Evolutionary conservation across 2,329 filamentous ascomycete species (phyloP).

Genomic region (Diplodia sapinea): DNA sequence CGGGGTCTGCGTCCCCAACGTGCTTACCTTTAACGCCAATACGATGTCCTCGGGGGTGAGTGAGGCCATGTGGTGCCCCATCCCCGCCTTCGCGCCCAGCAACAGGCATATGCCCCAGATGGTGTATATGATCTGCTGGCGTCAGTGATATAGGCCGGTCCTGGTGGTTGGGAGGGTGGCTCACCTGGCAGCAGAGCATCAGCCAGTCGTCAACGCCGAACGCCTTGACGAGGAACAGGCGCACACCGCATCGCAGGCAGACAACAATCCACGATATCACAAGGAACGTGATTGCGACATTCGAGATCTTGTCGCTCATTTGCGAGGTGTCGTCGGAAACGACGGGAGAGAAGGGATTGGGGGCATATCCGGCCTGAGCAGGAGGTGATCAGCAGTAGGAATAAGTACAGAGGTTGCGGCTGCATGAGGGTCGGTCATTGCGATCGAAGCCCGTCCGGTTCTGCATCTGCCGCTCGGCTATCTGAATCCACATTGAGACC

Average conservation of each 20-base stretch:
- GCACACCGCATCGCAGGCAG: constrained; percentile 47
- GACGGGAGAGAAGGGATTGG: neutral
- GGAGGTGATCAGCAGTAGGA: constrained; percentile 4
- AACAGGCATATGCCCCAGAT: constrained; percentile 45
- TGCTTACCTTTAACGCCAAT: constrained; percentile 40
- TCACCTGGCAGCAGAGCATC: constrained; percentile 47
- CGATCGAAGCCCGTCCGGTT: neutral
- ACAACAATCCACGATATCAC: constrained; percentile 47
- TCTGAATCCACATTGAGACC: constrained; percentile 26
- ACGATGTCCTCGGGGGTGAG: constrained; percentile 41
- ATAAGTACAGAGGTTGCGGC: neutral
- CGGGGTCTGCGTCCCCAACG: neutral
- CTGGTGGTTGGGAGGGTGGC: constrained; percentile 37
- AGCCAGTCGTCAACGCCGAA: constrained; percentile 51
- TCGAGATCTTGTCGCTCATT: neutral
- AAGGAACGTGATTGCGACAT: constrained; percentile 37
- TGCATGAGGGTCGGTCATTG: constrained; percentile 20
- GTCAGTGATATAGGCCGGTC: neutral
- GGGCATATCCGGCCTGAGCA: neutral
- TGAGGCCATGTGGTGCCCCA: constrained; percentile 39
- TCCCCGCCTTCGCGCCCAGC: constrained; percentile 46
- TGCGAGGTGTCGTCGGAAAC: neutral
- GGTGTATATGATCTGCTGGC: constrained; percentile 45
- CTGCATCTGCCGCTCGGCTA: constrained; percentile 12
- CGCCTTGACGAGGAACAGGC: constrained; percentile 43